phyloP scores from a whole-genome alignment of 2,329 filamentous ascomycete genomes.

The Epichloe coenophiala region DNA sequence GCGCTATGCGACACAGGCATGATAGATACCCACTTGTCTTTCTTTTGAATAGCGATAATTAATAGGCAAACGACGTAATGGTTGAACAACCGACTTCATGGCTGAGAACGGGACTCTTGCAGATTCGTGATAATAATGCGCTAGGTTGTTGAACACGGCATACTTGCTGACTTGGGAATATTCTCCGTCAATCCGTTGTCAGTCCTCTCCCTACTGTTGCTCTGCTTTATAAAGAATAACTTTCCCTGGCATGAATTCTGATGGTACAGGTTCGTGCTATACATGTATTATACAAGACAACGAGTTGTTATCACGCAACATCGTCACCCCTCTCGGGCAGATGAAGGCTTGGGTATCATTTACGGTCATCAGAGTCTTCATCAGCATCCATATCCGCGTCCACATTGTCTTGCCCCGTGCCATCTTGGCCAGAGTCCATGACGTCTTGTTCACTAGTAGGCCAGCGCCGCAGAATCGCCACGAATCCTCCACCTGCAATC shows the following conservation, averaged over 20 bases:
- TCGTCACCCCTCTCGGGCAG: background rate
- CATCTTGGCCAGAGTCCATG: conserved; percentile 2
- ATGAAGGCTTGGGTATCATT: background rate
- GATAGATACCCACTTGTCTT: conserved; percentile 6
- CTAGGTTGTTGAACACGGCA: too few relatives aligned
- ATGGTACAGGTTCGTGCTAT: background rate
- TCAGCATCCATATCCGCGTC: background rate
- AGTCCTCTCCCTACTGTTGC: too few relatives aligned
- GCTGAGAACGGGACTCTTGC: background rate
- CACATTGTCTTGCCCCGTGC: background rate
- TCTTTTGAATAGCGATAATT: conserved; percentile 5
- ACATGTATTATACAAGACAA: background rate
- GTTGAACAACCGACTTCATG: background rate
- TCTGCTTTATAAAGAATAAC: too few relatives aligned
- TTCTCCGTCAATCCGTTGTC: too few relatives aligned
- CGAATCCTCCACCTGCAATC: conserved; percentile 26
- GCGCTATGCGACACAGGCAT: conserved; percentile 1
- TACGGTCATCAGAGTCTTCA: background rate
- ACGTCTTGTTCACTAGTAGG: conserved; percentile 9
- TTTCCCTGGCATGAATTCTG: too few relatives aligned
- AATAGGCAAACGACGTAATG: conserved; percentile 4
- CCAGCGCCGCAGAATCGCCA: conserved; percentile 24
- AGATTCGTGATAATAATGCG: too few relatives aligned
- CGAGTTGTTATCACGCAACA: background rate
- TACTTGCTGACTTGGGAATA: too few relatives aligned